These are phyloP conservation scores for Cicer pinnatifidum DNA, from an alignment of 306 rosid species.

Conservation along the genomic window DNA sequence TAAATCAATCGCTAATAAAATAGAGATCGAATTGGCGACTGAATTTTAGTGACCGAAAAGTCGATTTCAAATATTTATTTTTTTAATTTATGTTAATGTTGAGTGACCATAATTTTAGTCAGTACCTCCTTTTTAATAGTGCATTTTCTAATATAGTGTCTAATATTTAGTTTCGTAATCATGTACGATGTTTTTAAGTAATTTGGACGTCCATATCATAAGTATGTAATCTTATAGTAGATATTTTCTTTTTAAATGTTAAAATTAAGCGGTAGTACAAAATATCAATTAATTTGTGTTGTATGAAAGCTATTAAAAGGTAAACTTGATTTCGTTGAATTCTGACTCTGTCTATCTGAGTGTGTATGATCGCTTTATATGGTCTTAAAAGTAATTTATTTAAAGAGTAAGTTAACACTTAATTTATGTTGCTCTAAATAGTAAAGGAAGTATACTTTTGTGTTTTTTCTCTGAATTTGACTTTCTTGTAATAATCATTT, in stretches of 20 bases:
- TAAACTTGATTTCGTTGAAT: not conserved
- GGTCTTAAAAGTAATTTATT: constrained; percentile 14
- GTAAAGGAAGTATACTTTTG: constrained; percentile 6
- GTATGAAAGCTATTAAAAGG: not conserved
- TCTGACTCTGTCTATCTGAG: not conserved
- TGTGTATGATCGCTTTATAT: not conserved
- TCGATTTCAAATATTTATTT: no score
- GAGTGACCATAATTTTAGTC: no score
- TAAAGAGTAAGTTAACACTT: constrained; percentile 25
- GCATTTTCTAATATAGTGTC: no score
- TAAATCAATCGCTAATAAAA: no score
- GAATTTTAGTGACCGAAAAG: no score
- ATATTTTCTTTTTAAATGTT: not conserved
- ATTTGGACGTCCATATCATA: constrained; percentile 8
- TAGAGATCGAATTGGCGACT: no score
- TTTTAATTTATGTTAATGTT: no score
- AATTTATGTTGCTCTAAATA: constrained; percentile 24
- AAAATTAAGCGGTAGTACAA: not conserved
- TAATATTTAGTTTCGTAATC: not conserved
- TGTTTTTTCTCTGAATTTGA: constrained; percentile 37
- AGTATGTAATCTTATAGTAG: not conserved
- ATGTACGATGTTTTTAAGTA: not conserved
- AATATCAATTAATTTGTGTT: not conserved
- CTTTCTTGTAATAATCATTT: constrained; percentile 45
- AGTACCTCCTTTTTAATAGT: no score